Evolutionary conservation across 1,284 basidiomycete genomes (phyloP).

Genomic region (Schizopora paradoxa): DNA sequence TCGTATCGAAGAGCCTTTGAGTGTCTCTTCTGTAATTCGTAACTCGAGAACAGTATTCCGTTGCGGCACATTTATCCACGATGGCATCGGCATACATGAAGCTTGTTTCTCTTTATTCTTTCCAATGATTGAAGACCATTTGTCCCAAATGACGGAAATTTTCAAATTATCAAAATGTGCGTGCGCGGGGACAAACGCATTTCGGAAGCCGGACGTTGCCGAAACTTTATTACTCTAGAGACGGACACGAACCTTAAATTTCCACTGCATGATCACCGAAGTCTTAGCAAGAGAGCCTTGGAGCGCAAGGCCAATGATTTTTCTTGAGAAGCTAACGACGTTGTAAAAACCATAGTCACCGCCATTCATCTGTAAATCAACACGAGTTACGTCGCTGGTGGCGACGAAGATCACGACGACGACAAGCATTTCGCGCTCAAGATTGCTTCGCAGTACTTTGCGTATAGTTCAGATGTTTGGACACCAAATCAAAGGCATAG

Average conservation of each 20-base stretch:
- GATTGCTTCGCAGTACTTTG: slow-evolving; percentile 95
- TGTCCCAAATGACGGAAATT: slow-evolving; percentile 4
- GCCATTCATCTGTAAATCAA: slow-evolving; percentile 61
- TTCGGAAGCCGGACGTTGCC: neutral
- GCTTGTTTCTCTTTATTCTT: slow-evolving; percentile 33
- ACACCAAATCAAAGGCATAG: slow-evolving; percentile 4
- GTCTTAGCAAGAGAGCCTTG: slow-evolving; percentile 25
- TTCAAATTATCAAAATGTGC: too few relatives aligned
- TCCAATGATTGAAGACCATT: neutral
- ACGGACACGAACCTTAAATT: slow-evolving; percentile 24
- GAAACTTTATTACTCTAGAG: neutral
- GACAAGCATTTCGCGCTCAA: slow-evolving; percentile 99
- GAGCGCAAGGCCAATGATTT: slow-evolving; percentile 21
- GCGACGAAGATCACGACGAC: slow-evolving; percentile 97
- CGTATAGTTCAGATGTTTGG: slow-evolving; percentile 89
- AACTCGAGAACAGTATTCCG: too few relatives aligned
- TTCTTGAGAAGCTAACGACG: neutral
- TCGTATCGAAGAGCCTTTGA: too few relatives aligned
- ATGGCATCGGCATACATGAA: slow-evolving; percentile 22
- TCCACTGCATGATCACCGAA: slow-evolving; percentile 22
- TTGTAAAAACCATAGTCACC: slow-evolving; percentile 31
- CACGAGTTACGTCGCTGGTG: slow-evolving; percentile 99
- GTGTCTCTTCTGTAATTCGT: too few relatives aligned
- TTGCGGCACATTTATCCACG: too few relatives aligned
- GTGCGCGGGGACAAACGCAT: too few relatives aligned